Base-by-base conservation (phyloP, 2,329 filamentous ascomycete species). In the Anthostomella pinea region DNA sequence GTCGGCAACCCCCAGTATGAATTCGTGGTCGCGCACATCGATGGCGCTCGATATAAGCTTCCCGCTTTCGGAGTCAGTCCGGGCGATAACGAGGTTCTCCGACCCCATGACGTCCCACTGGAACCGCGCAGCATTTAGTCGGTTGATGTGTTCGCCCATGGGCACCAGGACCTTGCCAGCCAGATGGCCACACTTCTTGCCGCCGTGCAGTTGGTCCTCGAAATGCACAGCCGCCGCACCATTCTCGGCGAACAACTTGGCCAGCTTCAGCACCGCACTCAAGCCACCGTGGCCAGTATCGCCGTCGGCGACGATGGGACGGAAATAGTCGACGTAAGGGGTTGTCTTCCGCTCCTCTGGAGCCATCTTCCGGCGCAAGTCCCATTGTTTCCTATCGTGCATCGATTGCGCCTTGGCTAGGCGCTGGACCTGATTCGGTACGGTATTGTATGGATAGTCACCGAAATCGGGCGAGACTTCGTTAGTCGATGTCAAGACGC, bases 41-140 rank as follows among this genome's bases (percentile, higher is more conserved):
- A 98, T 85, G 10, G 89, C 87, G 42, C 85, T 95, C 40, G 85
- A 94, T 37, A 98, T 74, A 15, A 98, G 76, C 60, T 83, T 90
- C 29, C 91, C 93, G 45, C 87, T 95, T 65, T 97, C 93, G 1
- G 89, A 94, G 63, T 98, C 93, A 2, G 93, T 97, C 39, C 93
- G 83, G 3, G 93, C 93, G 58, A 98, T 93, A 26, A 97, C 81
- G 4, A 97, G 75, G 62, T 95, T 97, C 68, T 98, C 93, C 34
- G 80, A 83, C 30, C 91, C 93, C 91, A 98, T 97, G 52, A 96
- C 75, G 57, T 98, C 93, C 91, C 91, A 98, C 59, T 98, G 93
- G 69, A 95, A 96, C 41, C 93, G 83, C 3, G 91, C 83, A 2
- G 93, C 90, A 14, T 89, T 83, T 4, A 98, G 79, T 18, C 93